Conservation (phyloP, 768 basidiomycete genomes). For the Mycena vitilis region DNA sequence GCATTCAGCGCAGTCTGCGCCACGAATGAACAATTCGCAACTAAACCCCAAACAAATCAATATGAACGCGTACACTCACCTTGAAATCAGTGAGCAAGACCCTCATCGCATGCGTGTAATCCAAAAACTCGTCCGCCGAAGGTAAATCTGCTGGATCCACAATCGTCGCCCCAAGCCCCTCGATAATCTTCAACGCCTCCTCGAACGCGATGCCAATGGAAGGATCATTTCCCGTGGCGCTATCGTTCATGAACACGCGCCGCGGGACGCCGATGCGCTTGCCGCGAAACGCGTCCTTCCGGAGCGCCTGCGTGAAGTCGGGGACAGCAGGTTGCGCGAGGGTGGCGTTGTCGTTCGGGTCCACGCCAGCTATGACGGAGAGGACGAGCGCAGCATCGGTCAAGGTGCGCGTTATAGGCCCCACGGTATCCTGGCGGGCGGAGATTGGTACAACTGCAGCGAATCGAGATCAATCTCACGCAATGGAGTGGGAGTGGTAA, state of each 20-base stretch:
- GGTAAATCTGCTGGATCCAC: slow-evolving; percentile 74
- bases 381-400: slow-evolving; percentile 67
- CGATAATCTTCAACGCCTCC: slow-evolving; percentile 49
- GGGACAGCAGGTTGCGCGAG: slow-evolving; percentile 66
- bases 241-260: slow-evolving; percentile 47
- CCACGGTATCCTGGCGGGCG: slow-evolving; percentile 67
- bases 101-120: slow-evolving; percentile 57
- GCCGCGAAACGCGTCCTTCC: slow-evolving; percentile 57
- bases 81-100: slow-evolving; percentile 70
- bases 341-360: slow-evolving; percentile 66
- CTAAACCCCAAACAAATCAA: neutral
- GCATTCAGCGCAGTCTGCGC: slow-evolving; percentile 62
- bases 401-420: slow-evolving; percentile 64
- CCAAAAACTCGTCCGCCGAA: slow-evolving; percentile 59
- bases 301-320: slow-evolving; percentile 64
- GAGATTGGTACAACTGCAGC: slow-evolving; percentile 66
- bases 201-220: slow-evolving; percentile 54
- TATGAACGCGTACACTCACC: slow-evolving; percentile 44
- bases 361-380: slow-evolving; percentile 64
- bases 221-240: slow-evolving; percentile 46
- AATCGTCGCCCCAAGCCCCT: slow-evolving; percentile 58
- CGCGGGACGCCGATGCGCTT: slow-evolving; percentile 67
- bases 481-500: no score
- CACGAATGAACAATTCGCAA: neutral
- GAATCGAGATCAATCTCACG: neutral